Evolutionary conservation across 208 protist species (phyloP), one percentile per base, ranked within the genome.

Genomic region (Acanthamoeba lenticulata): DNA sequence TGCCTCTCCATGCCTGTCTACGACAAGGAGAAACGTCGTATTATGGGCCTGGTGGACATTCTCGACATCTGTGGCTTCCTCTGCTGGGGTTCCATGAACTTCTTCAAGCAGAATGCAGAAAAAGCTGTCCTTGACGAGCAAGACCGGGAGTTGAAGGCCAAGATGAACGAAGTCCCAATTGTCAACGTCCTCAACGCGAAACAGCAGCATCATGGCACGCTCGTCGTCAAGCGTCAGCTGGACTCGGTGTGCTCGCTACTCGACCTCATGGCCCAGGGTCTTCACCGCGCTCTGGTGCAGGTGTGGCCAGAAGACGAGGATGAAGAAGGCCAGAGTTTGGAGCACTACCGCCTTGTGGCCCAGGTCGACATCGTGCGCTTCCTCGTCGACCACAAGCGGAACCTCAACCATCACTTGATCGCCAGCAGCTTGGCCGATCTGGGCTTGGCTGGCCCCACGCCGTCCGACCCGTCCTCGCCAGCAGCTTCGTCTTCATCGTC

Each of bases 351-450:
- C 74, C 42, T 85, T 13, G 74, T 57, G 38, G 38, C 74, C 42
- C 74, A 85, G 74, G 36, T 52, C n/a, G 74, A 85, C 74, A 13
- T 85, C 21, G 74, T 85, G 40, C 74, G 74, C 38, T 85, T 85
- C 44, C 74, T 85, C 0, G 74, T 38, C 11, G 74, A 85, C 0
- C 74, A 85, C 45, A 47, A 21, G 74, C 74, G 74, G 42, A 85
- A 85, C 45, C 74, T 85, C 44, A 85, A 85, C 42, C 42, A 85
- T 40, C 74, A 85, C 74, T 42, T 85, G 27, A 47, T 85, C 74
- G 19, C 17, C 44, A 85, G 74, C 74, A 85, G 27, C n/a, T 11
- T 85, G 13, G 3, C 19, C 32, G 42, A 17, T 5, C 45, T 85
- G 17, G 74, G 42, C 42, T 11, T 85, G 38, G 74, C 24, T 29